phyloP scores from a whole-genome alignment of 179 eudicot genomes.

The Silene coronaria region DNA sequence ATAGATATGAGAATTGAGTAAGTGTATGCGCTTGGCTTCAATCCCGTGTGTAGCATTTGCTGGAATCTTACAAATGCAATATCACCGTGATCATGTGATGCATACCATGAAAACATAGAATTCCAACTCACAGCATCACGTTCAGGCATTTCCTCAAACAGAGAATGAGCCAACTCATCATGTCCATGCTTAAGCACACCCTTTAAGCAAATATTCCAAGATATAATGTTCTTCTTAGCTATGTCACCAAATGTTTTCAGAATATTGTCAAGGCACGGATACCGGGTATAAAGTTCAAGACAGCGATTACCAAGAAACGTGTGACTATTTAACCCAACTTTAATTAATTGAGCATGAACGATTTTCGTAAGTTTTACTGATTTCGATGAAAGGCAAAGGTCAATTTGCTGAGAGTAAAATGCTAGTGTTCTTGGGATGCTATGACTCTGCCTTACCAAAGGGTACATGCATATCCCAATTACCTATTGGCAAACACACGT shows the following conservation, averaged over 20 bases:
- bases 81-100: slow-evolving; percentile 32
- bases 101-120: slow-evolving; percentile 52
- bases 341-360: slow-evolving; percentile 53
- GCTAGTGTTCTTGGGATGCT: slow-evolving; percentile 26
- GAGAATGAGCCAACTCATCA: slow-evolving; percentile 31
- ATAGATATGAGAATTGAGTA: slow-evolving; percentile 31
- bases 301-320: slow-evolving; percentile 72
- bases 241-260: slow-evolving; percentile 55
- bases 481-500: not conserved
- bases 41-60: slow-evolving; percentile 41
- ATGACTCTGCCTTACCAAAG: slow-evolving; percentile 28
- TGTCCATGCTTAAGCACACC: slow-evolving; percentile 38
- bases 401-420: slow-evolving; percentile 27
- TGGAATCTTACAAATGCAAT: slow-evolving; percentile 35
- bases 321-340: slow-evolving; percentile 41
- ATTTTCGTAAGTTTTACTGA: slow-evolving; percentile 31
- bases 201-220: slow-evolving; percentile 68
- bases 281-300: slow-evolving; percentile 49
- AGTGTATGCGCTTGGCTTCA: slow-evolving; percentile 35
- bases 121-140: slow-evolving; percentile 77
- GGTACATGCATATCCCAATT: slow-evolving; percentile 35
- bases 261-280: slow-evolving; percentile 28
- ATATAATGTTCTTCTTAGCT: slow-evolving; percentile 40
- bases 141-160: slow-evolving; percentile 63
- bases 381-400: slow-evolving; percentile 26